Evolutionary conservation across 257 asterid genomes (phyloP).

Genomic region (Ophiorrhiza pumila): DNA sequence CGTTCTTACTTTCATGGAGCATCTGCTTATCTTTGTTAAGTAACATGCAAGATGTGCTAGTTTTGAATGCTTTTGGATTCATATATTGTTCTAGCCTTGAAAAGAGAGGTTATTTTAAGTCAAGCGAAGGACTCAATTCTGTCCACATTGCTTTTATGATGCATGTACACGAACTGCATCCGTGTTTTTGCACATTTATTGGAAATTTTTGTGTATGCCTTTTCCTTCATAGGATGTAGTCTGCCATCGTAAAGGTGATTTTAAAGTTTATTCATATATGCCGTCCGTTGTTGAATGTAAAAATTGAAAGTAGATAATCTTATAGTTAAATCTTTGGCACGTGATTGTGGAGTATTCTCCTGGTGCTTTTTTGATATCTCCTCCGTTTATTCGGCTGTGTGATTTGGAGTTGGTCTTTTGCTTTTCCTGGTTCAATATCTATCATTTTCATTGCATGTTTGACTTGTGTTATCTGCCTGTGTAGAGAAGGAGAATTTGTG

Average conservation of each 20-base stretch:
- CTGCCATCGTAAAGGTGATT: neutral
- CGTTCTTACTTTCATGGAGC: neutral
- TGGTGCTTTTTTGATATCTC: neutral
- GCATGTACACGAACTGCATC: neutral
- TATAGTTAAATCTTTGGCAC: neutral
- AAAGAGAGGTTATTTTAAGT: neutral
- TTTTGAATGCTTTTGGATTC: neutral
- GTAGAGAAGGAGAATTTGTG: constrained; percentile 47
- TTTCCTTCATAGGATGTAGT: neutral
- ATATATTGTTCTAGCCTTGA: neutral
- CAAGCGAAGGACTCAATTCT: neutral
- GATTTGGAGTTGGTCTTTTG: neutral
- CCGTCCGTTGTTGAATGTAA: neutral
- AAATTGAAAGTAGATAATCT: neutral
- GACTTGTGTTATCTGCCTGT: neutral
- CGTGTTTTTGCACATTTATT: neutral
- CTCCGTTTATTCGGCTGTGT: too few species aligned
- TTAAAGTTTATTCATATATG: neutral
- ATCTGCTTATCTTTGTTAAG: neutral
- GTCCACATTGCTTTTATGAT: neutral
- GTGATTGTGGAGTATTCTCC: neutral
- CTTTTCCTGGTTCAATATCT: neutral
- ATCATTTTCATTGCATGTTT: neutral
- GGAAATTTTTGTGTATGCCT: neutral
- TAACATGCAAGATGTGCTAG: neutral